Percentiles rank a stretch among this genome's conserved stretches.
Conservation (phyloP, 306 rosid species). For the Erythrophleum fordii region DNA sequence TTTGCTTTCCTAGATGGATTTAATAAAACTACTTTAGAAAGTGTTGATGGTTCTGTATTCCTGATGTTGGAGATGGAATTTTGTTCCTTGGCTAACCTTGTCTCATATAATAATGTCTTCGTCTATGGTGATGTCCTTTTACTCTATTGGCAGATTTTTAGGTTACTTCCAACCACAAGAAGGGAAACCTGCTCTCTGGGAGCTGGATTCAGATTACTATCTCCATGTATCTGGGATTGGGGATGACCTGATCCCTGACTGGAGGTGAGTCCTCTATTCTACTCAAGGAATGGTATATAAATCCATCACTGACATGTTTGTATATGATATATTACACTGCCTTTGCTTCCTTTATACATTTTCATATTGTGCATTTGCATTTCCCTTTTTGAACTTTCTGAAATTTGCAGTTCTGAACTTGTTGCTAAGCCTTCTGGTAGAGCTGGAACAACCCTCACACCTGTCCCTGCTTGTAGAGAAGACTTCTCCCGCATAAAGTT, state of each 20-base stretch:
- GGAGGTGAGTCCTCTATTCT: slow-evolving; percentile 13
- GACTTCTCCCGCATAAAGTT: slow-evolving; percentile 84
- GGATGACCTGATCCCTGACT: slow-evolving; percentile 72
- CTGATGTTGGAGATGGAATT: not conserved
- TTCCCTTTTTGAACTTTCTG: not conserved
- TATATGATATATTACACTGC: not conserved
- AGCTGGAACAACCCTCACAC: slow-evolving; percentile 55
- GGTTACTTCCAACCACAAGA: slow-evolving; percentile 96
- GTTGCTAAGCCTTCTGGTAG: slow-evolving; percentile 52
- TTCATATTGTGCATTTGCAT: not conserved
- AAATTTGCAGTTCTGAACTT: slow-evolving; percentile 48
- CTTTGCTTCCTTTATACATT: not conserved
- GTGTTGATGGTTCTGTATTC: not conserved
- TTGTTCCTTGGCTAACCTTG: not conserved
- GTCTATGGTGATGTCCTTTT: not conserved
- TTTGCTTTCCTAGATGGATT: not conserved
- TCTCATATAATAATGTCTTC: not conserved
- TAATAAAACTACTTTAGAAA: not conserved
- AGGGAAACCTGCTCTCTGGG: slow-evolving; percentile 98
- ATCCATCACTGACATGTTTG: not conserved
- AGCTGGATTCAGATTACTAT: slow-evolving; percentile 97
- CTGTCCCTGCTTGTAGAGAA: slow-evolving; percentile 89
- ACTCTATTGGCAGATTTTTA: slow-evolving; percentile 50
- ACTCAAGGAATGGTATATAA: not conserved
- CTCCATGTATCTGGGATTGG: slow-evolving; percentile 95